Conservation (phyloP, 768 basidiomycete species). For the Lentinula lateritia region DNA sequence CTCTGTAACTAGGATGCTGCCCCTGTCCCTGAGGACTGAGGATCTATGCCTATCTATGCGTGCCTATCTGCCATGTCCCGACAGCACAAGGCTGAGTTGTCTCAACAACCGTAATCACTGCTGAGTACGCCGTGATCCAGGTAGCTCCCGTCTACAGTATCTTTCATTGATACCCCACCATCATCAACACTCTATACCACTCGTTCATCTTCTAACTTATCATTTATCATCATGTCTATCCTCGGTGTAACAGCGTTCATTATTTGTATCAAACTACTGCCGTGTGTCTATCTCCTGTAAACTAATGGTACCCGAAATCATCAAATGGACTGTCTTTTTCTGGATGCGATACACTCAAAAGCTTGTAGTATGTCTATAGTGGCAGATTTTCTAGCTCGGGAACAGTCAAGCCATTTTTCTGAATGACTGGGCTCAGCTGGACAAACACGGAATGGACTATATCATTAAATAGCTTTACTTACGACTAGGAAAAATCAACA, state of each 20-base stretch:
- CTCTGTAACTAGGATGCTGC: not conserved
- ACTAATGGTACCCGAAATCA: too few species aligned
- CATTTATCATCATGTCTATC: not conserved
- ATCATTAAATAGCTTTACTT: too few species aligned
- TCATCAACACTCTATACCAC: not conserved
- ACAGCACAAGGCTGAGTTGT: not conserved
- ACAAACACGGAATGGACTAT: too few species aligned
- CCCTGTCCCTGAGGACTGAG: not conserved
- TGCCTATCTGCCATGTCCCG: not conserved
- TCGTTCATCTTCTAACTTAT: not conserved
- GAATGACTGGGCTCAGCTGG: too few species aligned
- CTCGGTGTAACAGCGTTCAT: not conserved
- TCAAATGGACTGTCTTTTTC: too few species aligned
- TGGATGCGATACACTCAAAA: too few species aligned
- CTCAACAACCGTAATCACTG: not conserved
- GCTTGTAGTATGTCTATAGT: too few species aligned
- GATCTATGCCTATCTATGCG: not conserved
- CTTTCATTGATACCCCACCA: not conserved
- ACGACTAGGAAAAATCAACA: too few species aligned
- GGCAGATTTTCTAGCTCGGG: too few species aligned
- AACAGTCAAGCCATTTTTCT: too few species aligned
- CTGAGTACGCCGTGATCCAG: not conserved
- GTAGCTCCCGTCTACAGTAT: not conserved
- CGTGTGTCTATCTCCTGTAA: not conserved
- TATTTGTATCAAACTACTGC: not conserved